Percentiles rank a stretch among this genome's conserved stretches.
These are phyloP conservation scores for Tausonia pullulans DNA, from an alignment of 1,284 basidiomycete species.

Conservation along the genomic window DNA sequence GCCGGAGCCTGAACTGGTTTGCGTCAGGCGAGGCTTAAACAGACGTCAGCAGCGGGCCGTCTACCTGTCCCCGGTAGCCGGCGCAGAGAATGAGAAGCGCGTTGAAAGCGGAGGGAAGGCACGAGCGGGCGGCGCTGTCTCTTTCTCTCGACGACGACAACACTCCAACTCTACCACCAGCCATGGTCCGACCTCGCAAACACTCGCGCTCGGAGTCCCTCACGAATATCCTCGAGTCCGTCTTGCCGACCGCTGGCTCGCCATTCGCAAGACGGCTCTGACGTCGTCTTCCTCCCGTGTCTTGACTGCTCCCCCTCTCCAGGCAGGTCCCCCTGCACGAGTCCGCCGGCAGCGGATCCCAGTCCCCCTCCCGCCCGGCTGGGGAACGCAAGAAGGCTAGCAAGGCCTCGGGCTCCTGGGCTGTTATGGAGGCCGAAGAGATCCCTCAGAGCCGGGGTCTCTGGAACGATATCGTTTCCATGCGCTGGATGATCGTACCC, in stretches of 20 bases:
- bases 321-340: constrained; percentile 5
- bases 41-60: no score
- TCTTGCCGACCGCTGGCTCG: not conserved
- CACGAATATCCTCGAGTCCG: constrained; percentile 1
- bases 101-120: no score
- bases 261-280: not conserved
- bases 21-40: no score
- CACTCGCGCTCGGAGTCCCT: constrained; percentile 3
- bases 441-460: constrained; percentile 34
- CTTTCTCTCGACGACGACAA: no score
- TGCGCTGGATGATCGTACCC: constrained; percentile 64
- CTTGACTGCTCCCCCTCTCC: not conserved
- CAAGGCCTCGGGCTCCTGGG: constrained; percentile 6
- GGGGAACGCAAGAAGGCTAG: not conserved
- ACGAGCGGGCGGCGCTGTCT: no score
- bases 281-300: not conserved
- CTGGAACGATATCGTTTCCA: constrained; percentile 41
- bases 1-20: no score
- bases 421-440: constrained; percentile 15
- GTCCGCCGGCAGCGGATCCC: not conserved
- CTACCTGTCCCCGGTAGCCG: no score
- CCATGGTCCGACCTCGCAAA: constrained; percentile 4
- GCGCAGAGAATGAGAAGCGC: no score
- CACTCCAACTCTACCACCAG: no score
- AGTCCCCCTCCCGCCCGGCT: not conserved